Evolutionary conservation across 306 rosid species (phyloP).

Genomic region (Acacia melanoxylon): DNA sequence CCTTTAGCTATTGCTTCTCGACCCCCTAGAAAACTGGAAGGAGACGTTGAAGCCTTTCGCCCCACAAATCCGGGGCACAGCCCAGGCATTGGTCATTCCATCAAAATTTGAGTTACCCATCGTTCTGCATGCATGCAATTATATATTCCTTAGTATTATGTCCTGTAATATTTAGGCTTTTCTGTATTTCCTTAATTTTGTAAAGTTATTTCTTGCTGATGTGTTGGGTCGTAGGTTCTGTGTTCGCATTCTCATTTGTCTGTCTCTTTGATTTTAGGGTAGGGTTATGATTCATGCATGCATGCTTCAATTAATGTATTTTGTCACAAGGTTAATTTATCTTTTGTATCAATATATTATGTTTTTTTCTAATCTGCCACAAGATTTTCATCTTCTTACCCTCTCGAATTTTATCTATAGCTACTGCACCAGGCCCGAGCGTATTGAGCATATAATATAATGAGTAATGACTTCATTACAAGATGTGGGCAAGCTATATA

Average conservation of each 20-base stretch:
- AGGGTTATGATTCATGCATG: constrained; percentile 12
- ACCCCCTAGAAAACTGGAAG: constrained; percentile 28
- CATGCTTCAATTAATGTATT: constrained; percentile 12
- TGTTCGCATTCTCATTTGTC: background rate
- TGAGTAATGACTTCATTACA: background rate
- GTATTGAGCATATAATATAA: too few species aligned
- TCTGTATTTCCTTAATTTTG: background rate
- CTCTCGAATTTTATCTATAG: background rate
- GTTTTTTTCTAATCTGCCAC: background rate
- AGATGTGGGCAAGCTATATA: background rate
- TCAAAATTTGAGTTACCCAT: constrained; percentile 29
- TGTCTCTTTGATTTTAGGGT: background rate
- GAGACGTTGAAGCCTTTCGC: constrained; percentile 55
- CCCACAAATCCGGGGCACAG: constrained; percentile 80
- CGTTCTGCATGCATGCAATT: background rate
- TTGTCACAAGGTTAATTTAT: background rate
- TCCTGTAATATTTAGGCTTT: background rate
- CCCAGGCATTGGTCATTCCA: constrained; percentile 82
- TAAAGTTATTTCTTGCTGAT: background rate
- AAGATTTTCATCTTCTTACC: background rate
- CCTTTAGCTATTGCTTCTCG: background rate
- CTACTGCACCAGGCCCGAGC: background rate
- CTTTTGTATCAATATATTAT: background rate
- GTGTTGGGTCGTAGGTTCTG: background rate
- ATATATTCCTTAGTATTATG: background rate